Evolutionary conservation across 306 rosid species (phyloP).

Genomic region (Hippophae rhamnoides): DNA sequence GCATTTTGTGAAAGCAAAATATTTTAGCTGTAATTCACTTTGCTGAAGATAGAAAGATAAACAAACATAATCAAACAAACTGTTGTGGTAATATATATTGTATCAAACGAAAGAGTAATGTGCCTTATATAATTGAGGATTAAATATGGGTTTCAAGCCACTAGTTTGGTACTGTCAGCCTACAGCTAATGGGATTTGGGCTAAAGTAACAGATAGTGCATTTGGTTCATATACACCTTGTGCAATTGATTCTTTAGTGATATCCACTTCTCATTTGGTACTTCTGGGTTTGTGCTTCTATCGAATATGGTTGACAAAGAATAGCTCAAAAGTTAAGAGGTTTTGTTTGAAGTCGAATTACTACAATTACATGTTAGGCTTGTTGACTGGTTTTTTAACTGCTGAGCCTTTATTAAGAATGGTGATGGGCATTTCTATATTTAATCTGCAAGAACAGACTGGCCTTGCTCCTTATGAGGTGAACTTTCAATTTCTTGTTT

Average conservation of each 20-base stretch:
- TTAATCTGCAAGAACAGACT: conserved; percentile 37
- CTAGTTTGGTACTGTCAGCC: conserved; percentile 78
- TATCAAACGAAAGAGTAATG: background rate
- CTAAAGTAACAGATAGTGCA: conserved; percentile 41
- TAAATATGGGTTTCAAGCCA: conserved; percentile 46
- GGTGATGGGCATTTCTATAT: conserved; percentile 38
- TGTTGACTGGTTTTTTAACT: conserved; percentile 48
- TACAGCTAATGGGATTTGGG: conserved; percentile 48
- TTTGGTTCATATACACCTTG: conserved; percentile 85
- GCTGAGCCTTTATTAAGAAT: conserved; percentile 55
- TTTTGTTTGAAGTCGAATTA: conserved; percentile 49
- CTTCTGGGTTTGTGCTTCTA: conserved; percentile 51
- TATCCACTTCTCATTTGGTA: conserved; percentile 56
- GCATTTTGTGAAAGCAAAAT: no score
- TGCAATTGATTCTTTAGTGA: conserved; percentile 58
- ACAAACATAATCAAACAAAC: no score
- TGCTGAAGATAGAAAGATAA: no score
- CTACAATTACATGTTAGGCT: conserved; percentile 45
- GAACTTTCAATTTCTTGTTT: conserved; percentile 5
- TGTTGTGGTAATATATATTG: no score
- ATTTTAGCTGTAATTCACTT: no score
- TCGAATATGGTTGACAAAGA: conserved; percentile 46
- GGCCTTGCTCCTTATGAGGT: conserved; percentile 80
- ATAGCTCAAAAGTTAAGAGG: conserved; percentile 39
- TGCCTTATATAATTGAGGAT: conserved; percentile 8